phyloP scores from a whole-genome alignment of 371 early-diverging fungal species.

The Mortierella sp. region DNA sequence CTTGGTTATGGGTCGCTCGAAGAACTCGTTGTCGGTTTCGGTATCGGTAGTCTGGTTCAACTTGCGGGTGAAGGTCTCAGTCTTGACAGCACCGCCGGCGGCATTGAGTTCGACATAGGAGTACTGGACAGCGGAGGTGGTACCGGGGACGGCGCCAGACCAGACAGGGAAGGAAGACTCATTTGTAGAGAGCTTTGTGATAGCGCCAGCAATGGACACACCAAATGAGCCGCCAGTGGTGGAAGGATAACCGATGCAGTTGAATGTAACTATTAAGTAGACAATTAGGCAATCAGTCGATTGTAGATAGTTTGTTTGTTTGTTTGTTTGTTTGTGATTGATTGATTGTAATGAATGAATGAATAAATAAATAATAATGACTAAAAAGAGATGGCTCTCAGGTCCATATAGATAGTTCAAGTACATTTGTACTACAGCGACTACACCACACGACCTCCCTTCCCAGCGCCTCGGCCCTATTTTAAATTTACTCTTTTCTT shows the following conservation, averaged over 20 bases:
- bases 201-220: slow-evolving; percentile 29
- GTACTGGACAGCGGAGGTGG: slow-evolving; percentile 35
- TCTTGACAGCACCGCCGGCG: slow-evolving; percentile 34
- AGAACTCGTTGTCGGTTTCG: slow-evolving; percentile 45
- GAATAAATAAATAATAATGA: no score
- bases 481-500: neutral
- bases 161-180: slow-evolving; percentile 42
- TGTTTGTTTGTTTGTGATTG: no score
- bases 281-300: no score
- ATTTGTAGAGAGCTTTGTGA: slow-evolving; percentile 33
- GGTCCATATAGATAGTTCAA: no score
- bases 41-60: slow-evolving; percentile 43
- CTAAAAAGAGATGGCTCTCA: no score
- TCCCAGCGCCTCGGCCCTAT: neutral
- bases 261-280: slow-evolving; percentile 42
- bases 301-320: neutral
- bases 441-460: slow-evolving; percentile 4
- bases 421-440: neutral
- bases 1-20: slow-evolving; percentile 44
- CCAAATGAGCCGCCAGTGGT: slow-evolving; percentile 19
- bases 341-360: no score
- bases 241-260: slow-evolving; percentile 40
- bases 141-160: slow-evolving; percentile 41
- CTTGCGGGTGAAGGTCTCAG: slow-evolving; percentile 47
- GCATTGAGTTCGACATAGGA: slow-evolving; percentile 46